phyloP scores from a whole-genome alignment of 148 eudicot species.

The Vaccinium corymbosum region DNA sequence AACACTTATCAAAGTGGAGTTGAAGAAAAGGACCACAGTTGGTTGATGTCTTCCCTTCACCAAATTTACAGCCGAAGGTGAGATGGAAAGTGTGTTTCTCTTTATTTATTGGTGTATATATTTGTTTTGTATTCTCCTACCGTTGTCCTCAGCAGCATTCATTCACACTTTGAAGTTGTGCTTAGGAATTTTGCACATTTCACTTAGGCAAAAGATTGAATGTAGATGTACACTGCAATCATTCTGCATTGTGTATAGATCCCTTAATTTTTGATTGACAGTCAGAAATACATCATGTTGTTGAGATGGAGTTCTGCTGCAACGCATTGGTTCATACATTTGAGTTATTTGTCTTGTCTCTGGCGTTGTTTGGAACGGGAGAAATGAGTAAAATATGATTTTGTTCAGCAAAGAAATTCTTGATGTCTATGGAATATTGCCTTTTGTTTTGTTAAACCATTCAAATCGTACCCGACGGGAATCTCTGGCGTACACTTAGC shows the following conservation, averaged over 20 bases:
- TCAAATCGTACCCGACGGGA: background rate
- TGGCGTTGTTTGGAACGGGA: background rate
- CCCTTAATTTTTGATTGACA: background rate
- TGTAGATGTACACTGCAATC: background rate
- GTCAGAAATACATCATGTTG: background rate
- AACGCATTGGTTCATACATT: background rate
- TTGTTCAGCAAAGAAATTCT: background rate
- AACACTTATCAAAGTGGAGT: slow-evolving; percentile 34
- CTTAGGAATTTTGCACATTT: slow-evolving; percentile 4
- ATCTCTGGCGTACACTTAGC: background rate
- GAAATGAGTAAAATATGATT: background rate
- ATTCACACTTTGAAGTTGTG: background rate
- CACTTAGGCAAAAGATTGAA: slow-evolving; percentile 8
- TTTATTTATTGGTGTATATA: background rate
- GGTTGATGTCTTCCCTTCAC: slow-evolving; percentile 90
- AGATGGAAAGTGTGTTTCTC: slow-evolving; percentile 21
- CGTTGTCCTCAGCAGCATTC: background rate
- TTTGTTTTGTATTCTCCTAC: background rate
- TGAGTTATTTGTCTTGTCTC: background rate
- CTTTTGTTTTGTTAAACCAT: background rate
- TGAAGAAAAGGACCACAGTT: slow-evolving; percentile 77
- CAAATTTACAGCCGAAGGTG: slow-evolving; percentile 98
- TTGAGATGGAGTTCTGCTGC: background rate
- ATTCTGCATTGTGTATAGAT: background rate
- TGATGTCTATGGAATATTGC: background rate